Evolutionary conservation across 768 basidiomycete genomes (phyloP), one percentile per base, ranked within the genome.

Genomic region (Xerocomus brunneocitrinus): DNA sequence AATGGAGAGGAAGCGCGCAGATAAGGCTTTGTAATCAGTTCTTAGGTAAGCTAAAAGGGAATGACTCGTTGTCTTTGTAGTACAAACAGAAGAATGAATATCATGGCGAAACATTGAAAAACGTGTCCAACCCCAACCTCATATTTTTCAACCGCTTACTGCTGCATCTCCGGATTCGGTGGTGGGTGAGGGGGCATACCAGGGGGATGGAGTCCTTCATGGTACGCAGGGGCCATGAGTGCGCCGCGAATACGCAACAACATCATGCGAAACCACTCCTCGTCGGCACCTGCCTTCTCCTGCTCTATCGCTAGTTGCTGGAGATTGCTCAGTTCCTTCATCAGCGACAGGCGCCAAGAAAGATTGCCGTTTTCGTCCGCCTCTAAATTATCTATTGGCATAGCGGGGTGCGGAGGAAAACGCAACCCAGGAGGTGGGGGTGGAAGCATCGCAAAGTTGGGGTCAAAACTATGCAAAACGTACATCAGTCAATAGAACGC

Each of bases 231-330:
- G 4, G 74, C 81, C 80, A 90, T 82, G 57, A 91, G 74, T 16
- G 85, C 85, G 41, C 77, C 78, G 50, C 90, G 76, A 40, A 91
- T 82, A n/a, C 87, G 82, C 63, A 88, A 76, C 8, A 91, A 65
- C 89, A 92, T 91, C 81, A 88, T 85, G 57, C 85, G 74, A 62
- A 84, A 93, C 90, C 90, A 93, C 57, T 92, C 90, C 42, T 82
- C 83, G 47, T 89, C 88, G 3, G 79, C 85, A 30, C 85, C 86
- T 19, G 82, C 81, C 70, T 90, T 91, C 66, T 92, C 88, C 64
- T 91, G 90, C 61, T 91, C 86, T 8, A 71, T 77, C 0, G 91
- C 87, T n/a, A 90, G 72, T 58, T 86, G 83, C 62, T 87, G 84
- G 52, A 93, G 72, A 63, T 81, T 82, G 8, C 78, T 78, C 46